Evolutionary conservation across 345 rosid genomes (phyloP).

Genomic region (Ailanthus altissimus): DNA sequence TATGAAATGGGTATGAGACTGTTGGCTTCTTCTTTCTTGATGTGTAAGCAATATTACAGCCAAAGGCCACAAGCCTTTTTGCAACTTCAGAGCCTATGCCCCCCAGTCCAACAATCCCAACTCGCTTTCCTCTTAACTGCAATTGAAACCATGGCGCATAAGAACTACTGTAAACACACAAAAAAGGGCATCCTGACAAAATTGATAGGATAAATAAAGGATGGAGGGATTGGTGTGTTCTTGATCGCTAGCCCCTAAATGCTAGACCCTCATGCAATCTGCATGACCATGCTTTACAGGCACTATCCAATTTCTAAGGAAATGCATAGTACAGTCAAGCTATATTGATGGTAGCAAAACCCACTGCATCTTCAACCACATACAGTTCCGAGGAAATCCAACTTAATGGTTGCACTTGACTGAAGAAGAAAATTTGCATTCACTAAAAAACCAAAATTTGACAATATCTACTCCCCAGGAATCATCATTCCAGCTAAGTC

Average conservation of each 20-base stretch:
- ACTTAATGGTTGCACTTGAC: neutral
- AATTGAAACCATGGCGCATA: neutral
- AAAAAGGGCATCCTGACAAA: neutral
- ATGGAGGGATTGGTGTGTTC: neutral
- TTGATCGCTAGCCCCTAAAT: neutral
- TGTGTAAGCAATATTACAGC: slow-evolving; percentile 46
- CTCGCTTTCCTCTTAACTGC: slow-evolving; percentile 52
- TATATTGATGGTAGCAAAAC: neutral
- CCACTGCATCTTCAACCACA: neutral
- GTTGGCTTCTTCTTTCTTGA: slow-evolving; percentile 37
- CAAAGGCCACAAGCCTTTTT: slow-evolving; percentile 44
- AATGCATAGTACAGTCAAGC: neutral
- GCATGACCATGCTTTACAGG: neutral
- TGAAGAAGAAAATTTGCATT: neutral
- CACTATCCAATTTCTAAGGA: neutral
- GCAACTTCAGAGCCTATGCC: slow-evolving; percentile 44
- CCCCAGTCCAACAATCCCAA: slow-evolving; percentile 59
- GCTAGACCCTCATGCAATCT: neutral
- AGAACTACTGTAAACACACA: neutral
- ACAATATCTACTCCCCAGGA: neutral
- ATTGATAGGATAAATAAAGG: no score
- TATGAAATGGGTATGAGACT: slow-evolving; percentile 35
- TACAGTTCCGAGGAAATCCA: neutral
- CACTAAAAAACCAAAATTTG: neutral
- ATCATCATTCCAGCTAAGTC: neutral